Base-by-base conservation (phyloP, 1,284 basidiomycete species). In the Ganoderma resinaceum region DNA sequence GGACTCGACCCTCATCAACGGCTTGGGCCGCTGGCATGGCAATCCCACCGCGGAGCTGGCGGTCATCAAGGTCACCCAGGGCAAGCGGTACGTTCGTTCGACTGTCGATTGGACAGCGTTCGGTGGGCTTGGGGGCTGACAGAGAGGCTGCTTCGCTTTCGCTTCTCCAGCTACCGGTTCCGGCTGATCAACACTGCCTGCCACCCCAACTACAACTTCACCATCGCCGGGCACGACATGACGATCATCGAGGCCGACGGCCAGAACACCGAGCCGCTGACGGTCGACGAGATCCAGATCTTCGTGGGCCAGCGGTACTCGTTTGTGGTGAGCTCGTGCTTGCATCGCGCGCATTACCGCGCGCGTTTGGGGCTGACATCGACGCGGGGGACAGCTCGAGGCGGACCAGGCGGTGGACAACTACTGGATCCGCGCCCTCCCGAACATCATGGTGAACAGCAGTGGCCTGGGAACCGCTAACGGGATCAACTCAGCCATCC, bases 221-320 rank as follows among this genome's bases (percentile, higher is more conserved):
- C 83, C 12, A 81, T 87, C 68, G 85, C 86, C 68, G 78, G 79
- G 33, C 86, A 87, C 73, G 78, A 78, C 23, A 76, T 87, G 72
- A 82, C 79, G 3, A 76, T 89, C 64, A 89, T 89, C 70, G 87
- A 89, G 72, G 81, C 80, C 0, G 88, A 89, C 69, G 86, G 85
- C 6, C 76, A 83, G 43, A 81, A 81, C 67, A 79, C 79, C 12
- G 46, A 78, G 38, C 83, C 87, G 2, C 65, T 80, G 6, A 76
- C 74, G 1, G 84, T 85, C 2, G 82, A 85, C 63, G 75, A 75
- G 1, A 76, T 86, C 37, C 76, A 80, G 42, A 84, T 86, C 55
- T 80, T 75, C 67, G 76, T 78, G 11, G 80, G 76, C 38, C 81
- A 82, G 65, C 76, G 78, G 42, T 80, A 80, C 77, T 78, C 83